phyloP scores from a whole-genome alignment of 2,329 filamentous ascomycete genomes.

The Didymosphaeria variabile region DNA sequence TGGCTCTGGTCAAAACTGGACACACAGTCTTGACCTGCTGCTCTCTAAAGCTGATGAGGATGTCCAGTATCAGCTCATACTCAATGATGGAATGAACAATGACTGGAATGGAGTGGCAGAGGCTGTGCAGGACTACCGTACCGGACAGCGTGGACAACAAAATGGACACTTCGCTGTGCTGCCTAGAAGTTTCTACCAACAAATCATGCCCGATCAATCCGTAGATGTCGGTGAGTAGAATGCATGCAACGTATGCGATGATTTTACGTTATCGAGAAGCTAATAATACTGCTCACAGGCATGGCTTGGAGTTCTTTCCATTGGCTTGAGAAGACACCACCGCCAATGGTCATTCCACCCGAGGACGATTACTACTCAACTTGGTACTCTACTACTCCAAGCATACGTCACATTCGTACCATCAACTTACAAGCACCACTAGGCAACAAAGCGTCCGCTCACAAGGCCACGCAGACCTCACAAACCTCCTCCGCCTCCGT shows the following conservation, averaged over 20 bases:
- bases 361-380: not conserved
- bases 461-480: constrained; percentile 1
- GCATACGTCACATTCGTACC: not conserved
- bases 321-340: not conserved
- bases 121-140: not conserved
- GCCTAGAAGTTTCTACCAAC: not conserved
- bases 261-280: not conserved
- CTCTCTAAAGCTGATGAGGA: constrained; percentile 2
- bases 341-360: not conserved
- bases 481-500: constrained; percentile 4
- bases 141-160: not conserved
- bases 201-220: not conserved
- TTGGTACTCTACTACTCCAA: not conserved
- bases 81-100: constrained; percentile 1
- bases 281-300: not conserved
- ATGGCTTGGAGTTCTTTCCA: constrained; percentile 8
- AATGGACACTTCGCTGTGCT: not conserved
- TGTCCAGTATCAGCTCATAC: not conserved
- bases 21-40: not conserved
- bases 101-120: constrained; percentile 1
- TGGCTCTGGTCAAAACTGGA: constrained; percentile 4
- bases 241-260: not conserved
- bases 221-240: constrained; percentile 2
- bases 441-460: not conserved
- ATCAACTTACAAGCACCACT: not conserved